A percentile compares a stretch with the other conserved stretches of the same genome.
Conservation (phyloP, 2,329 filamentous ascomycete genomes). For the Macrophomina pseudophaseolina region DNA sequence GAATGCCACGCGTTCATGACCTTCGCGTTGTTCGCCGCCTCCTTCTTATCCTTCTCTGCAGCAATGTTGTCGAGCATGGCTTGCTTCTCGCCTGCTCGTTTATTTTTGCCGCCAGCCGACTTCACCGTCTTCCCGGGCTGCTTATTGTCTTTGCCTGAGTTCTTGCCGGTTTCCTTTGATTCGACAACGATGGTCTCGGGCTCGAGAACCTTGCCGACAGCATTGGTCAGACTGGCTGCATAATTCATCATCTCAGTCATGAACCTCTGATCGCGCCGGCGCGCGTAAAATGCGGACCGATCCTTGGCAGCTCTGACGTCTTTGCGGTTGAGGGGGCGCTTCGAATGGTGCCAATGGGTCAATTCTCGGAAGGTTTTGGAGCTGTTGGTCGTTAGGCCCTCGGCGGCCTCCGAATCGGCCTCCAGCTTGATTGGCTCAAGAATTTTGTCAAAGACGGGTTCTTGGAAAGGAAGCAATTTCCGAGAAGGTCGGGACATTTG, state of each 20-base stretch:
- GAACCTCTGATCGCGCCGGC: slow-evolving; percentile 64
- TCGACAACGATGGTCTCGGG: slow-evolving; percentile 66
- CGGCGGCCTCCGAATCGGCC: slow-evolving; percentile 40
- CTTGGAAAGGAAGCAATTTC: slow-evolving; percentile 52
- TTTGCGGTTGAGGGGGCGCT: slow-evolving; percentile 55
- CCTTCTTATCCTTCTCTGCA: slow-evolving; percentile 48
- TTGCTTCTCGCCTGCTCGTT: slow-evolving; percentile 40
- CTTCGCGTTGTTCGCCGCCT: slow-evolving; percentile 48
- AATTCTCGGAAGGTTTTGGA: slow-evolving; percentile 54
- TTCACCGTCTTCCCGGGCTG: neutral
- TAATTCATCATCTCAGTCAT: slow-evolving; percentile 72
- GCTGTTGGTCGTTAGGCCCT: slow-evolving; percentile 32
- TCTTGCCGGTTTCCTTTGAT: slow-evolving; percentile 28
- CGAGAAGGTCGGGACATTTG: neutral
- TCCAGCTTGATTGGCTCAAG: slow-evolving; percentile 50
- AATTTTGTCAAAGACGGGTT: slow-evolving; percentile 55
- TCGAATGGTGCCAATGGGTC: slow-evolving; percentile 68
- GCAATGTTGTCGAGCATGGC: slow-evolving; percentile 51
- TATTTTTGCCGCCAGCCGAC: slow-evolving; percentile 7
- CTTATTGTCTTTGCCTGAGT: slow-evolving; percentile 10
- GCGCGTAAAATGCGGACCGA: slow-evolving; percentile 44
- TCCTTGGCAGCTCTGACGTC: slow-evolving; percentile 38
- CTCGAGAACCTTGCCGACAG: slow-evolving; percentile 65
- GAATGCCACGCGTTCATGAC: slow-evolving; percentile 53
- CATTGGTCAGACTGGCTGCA: slow-evolving; percentile 71